A percentile compares a stretch with the other conserved stretches of the same genome.
phyloP scores from a whole-genome alignment of 2,329 filamentous ascomycete species.

The Graphiopsis chlorocephala region DNA sequence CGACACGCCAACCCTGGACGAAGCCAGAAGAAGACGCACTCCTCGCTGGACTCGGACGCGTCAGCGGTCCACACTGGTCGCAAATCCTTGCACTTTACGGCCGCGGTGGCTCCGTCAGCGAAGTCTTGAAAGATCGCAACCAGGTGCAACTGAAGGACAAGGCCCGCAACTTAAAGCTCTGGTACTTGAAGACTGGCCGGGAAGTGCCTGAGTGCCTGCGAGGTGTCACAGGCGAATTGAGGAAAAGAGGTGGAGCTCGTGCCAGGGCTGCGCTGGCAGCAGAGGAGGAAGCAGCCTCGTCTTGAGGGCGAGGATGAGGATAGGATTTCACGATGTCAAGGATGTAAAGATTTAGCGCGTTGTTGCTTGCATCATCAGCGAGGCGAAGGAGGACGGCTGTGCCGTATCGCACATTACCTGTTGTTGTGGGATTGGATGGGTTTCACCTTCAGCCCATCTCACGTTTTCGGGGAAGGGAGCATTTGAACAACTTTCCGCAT shows the following conservation, averaged over 20 bases:
- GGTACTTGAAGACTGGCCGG: slow-evolving; percentile 86
- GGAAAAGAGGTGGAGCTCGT: slow-evolving; percentile 56
- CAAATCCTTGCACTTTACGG: slow-evolving; percentile 86
- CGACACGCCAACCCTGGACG: slow-evolving; percentile 71
- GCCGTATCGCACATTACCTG: not conserved
- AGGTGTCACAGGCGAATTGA: slow-evolving; percentile 84
- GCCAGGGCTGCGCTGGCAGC: slow-evolving; percentile 33
- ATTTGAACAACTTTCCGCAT: not conserved
- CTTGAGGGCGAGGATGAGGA: not conserved
- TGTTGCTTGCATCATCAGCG: too few relatives aligned
- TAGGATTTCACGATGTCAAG: not conserved
- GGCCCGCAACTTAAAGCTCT: slow-evolving; percentile 82
- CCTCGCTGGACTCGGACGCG: slow-evolving; percentile 82
- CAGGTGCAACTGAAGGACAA: slow-evolving; percentile 94
- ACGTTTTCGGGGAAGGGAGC: not conserved
- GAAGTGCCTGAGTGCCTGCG: slow-evolving; percentile 87
- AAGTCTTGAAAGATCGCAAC: slow-evolving; percentile 82
- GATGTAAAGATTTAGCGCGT: not conserved
- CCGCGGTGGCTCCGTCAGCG: slow-evolving; percentile 71
- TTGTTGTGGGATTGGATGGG: not conserved
- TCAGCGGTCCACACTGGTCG: slow-evolving; percentile 90
- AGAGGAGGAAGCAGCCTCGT: slow-evolving; percentile 9
- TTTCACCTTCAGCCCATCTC: not conserved
- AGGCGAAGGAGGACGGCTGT: not conserved
- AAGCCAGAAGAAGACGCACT: slow-evolving; percentile 86